Percentiles rank a stretch among this genome's conserved stretches.
phyloP scores from a whole-genome alignment of 345 rosid genomes.

The Noccaea bulbosa region DNA sequence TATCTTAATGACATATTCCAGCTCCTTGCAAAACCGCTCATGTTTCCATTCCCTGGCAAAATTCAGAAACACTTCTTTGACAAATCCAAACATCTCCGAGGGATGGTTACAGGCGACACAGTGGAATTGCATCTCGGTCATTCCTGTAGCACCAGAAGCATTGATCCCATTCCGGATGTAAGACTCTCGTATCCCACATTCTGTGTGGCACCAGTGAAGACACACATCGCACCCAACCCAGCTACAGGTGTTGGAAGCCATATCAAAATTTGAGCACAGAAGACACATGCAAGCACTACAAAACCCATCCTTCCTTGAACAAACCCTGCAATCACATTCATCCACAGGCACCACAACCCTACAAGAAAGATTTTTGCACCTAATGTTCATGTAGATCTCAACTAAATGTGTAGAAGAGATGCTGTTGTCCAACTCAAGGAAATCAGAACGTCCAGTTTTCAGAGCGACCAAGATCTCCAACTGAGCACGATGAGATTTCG shows the following conservation, averaged over 20 bases:
- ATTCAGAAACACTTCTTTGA: slow-evolving; percentile 87
- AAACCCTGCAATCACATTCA: slow-evolving; percentile 94
- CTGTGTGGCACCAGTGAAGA: slow-evolving; percentile 97
- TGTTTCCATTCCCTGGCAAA: slow-evolving; percentile 80
- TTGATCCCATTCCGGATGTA: slow-evolving; percentile 77
- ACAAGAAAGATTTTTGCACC: slow-evolving; percentile 83
- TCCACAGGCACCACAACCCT: slow-evolving; percentile 77
- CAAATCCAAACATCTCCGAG: slow-evolving; percentile 99
- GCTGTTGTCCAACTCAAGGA: slow-evolving; percentile 59
- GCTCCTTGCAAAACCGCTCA: slow-evolving; percentile 73
- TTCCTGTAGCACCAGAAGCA: slow-evolving; percentile 59
- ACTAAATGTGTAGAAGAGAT: slow-evolving; percentile 74
- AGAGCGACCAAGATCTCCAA: slow-evolving; percentile 85
- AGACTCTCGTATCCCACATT: slow-evolving; percentile 80
- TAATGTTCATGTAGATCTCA: slow-evolving; percentile 77
- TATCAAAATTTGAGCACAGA: slow-evolving; percentile 87
- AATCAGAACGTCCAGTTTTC: slow-evolving; percentile 70
- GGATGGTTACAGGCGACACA: slow-evolving; percentile 96
- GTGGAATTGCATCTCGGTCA: slow-evolving; percentile 85
- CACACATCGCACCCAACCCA: slow-evolving; percentile 99
- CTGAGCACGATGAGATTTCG: slow-evolving; percentile 72
- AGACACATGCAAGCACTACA: slow-evolving; percentile 98
- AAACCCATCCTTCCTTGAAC: slow-evolving; percentile 81
- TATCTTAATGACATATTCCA: slow-evolving; percentile 85
- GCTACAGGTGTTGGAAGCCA: slow-evolving; percentile 93